phyloP scores from a whole-genome alignment of 257 asterid species.

The Forsythia viridissima region DNA sequence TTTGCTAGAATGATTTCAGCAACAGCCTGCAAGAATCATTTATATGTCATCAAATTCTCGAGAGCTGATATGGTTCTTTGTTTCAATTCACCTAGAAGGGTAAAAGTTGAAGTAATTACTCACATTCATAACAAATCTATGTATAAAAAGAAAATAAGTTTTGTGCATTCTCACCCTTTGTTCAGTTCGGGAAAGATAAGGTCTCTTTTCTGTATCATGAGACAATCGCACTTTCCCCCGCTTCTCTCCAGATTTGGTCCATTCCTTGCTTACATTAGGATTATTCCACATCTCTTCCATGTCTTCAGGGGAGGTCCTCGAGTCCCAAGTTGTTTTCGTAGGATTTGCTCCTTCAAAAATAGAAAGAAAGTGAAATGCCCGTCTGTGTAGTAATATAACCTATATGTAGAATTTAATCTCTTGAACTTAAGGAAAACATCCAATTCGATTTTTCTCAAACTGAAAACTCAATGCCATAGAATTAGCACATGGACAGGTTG shows the following conservation, averaged over 20 bases:
- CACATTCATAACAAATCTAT: not conserved
- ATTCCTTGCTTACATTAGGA: constrained; percentile 68
- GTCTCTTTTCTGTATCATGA: constrained; percentile 67
- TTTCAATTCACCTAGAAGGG: constrained; percentile 1
- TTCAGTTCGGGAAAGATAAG: constrained; percentile 87
- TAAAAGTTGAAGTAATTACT: not conserved
- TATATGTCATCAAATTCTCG: constrained; percentile 13
- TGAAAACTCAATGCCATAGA: not conserved
- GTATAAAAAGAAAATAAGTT: not conserved
- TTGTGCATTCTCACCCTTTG: constrained; percentile 56
- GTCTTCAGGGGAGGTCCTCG: constrained; percentile 74
- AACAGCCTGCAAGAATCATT: constrained; percentile 57
- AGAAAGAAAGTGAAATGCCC: constrained; percentile 13
- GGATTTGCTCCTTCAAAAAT: constrained; percentile 38
- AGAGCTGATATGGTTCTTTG: constrained; percentile 15
- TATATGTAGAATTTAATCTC: not conserved
- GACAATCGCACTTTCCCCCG: constrained; percentile 80
- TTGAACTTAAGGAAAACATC: constrained; percentile 15
- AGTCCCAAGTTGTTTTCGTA: constrained; percentile 73
- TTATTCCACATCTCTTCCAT: constrained; percentile 91
- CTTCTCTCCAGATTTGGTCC: constrained; percentile 80
- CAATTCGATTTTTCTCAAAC: not conserved
- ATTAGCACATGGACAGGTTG: not conserved
- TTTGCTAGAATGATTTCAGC: constrained; percentile 65
- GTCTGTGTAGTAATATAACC: not conserved